Percentiles rank a stretch among this genome's conserved stretches.
These are phyloP conservation scores for Termitomyces sp. DNA, from an alignment of 768 basidiomycete genomes.

Conservation along the genomic window DNA sequence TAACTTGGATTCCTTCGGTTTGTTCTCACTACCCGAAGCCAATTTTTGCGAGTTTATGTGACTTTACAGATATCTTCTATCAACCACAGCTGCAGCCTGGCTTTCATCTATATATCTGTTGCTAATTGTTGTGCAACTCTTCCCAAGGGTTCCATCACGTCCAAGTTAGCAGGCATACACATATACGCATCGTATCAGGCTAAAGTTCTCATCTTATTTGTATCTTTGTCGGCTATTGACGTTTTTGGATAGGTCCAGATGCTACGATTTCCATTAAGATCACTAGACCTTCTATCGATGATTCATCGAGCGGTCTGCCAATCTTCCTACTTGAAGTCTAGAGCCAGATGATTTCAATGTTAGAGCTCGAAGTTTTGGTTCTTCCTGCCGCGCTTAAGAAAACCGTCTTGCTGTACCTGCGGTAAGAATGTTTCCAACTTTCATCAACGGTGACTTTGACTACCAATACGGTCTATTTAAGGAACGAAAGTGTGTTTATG, in stretches of 20 bases:
- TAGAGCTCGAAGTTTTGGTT: not conserved
- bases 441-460: too few relatives aligned
- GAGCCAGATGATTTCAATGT: too few relatives aligned
- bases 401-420: not conserved
- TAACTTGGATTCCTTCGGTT: not conserved
- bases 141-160: not conserved
- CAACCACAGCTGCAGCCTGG: not conserved
- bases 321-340: not conserved
- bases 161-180: not conserved
- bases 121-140: not conserved
- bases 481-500: too few relatives aligned
- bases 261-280: not conserved
- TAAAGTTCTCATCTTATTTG: not conserved
- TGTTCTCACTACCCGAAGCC: not conserved
- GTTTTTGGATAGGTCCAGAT: not conserved
- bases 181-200: not conserved
- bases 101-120: not conserved
- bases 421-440: not conserved
- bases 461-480: too few relatives aligned
- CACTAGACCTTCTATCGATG: too few relatives aligned
- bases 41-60: not conserved
- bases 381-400: not conserved
- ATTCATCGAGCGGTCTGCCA: not conserved
- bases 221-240: not conserved
- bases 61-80: not conserved